Conservation (phyloP, 23 red algal genomes). For the Agarophyton chilense region DNA sequence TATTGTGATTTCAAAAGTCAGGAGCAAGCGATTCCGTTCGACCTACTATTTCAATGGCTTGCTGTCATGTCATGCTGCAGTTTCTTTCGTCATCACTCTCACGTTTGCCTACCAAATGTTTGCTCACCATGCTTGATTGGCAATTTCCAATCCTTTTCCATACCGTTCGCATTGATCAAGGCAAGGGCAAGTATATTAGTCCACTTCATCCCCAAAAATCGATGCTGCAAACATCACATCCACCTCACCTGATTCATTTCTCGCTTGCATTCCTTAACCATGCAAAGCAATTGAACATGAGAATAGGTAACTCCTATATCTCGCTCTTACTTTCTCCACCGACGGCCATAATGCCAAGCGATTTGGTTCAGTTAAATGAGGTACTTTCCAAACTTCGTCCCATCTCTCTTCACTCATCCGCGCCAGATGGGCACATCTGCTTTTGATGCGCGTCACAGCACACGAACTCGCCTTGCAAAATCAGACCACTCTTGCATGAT, state of each 20-base stretch:
- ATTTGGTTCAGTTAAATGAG: neutral
- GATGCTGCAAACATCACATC: neutral
- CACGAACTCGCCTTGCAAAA: constrained; percentile 45
- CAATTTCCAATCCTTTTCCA: too few species aligned
- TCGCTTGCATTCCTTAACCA: neutral
- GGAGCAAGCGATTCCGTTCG: too few species aligned
- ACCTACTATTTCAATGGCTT: too few species aligned
- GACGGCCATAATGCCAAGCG: too few species aligned
- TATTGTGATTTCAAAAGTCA: too few species aligned
- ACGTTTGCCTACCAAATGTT: neutral
- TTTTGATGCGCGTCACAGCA: constrained; percentile 42
- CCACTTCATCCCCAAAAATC: neutral
- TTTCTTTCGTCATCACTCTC: neutral
- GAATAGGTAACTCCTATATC: too few species aligned
- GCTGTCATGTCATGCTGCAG: too few species aligned
- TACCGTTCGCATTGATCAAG: too few species aligned
- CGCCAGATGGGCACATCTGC: neutral
- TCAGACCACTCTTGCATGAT: neutral
- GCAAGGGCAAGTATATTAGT: neutral
- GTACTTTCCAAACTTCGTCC: neutral
- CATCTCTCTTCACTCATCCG: neutral
- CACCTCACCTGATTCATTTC: neutral
- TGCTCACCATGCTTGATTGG: neutral
- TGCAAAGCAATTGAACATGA: neutral
- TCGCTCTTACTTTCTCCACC: too few species aligned